Conservation (phyloP, 2,329 filamentous ascomycete genomes). For the Penicillium hesseltinei region DNA sequence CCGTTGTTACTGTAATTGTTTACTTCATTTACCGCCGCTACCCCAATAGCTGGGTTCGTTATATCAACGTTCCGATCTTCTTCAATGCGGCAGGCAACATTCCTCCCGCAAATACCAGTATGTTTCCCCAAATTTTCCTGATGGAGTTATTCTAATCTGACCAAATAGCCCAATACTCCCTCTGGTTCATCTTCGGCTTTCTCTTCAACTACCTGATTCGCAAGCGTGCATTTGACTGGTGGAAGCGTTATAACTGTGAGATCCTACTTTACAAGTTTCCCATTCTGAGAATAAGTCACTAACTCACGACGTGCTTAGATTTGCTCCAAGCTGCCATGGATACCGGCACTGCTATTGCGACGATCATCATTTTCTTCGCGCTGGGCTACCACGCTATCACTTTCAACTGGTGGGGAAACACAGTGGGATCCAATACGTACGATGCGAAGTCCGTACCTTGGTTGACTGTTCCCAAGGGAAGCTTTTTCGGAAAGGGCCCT, state of each 20-base stretch:
- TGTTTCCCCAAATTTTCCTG: slow-evolving; percentile 18
- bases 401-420: slow-evolving; percentile 39
- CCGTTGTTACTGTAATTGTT: slow-evolving; percentile 31
- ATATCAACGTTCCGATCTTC: slow-evolving; percentile 35
- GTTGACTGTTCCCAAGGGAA: slow-evolving; percentile 28
- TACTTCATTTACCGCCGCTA: slow-evolving; percentile 30
- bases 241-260: slow-evolving; percentile 35
- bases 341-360: slow-evolving; percentile 34
- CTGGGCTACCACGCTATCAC: slow-evolving; percentile 32
- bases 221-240: slow-evolving; percentile 32
- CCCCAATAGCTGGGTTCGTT: slow-evolving; percentile 33
- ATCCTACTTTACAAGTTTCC: neutral
- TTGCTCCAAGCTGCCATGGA: slow-evolving; percentile 33
- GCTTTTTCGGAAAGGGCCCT: slow-evolving; percentile 33
- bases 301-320: neutral
- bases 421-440: slow-evolving; percentile 34
- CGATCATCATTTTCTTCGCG: slow-evolving; percentile 35
- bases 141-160: neutral
- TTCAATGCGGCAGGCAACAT: slow-evolving; percentile 37
- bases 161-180: slow-evolving; percentile 25
- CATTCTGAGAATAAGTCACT: slow-evolving; percentile 11
- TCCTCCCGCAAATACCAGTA: slow-evolving; percentile 33
- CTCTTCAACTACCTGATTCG: slow-evolving; percentile 34
- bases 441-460: slow-evolving; percentile 37
- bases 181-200: slow-evolving; percentile 36